A percentile compares a stretch with the other conserved stretches of the same genome.
These are phyloP conservation scores for Brassica napus DNA, from an alignment of 345 rosid genomes.

Conservation along the genomic window DNA sequence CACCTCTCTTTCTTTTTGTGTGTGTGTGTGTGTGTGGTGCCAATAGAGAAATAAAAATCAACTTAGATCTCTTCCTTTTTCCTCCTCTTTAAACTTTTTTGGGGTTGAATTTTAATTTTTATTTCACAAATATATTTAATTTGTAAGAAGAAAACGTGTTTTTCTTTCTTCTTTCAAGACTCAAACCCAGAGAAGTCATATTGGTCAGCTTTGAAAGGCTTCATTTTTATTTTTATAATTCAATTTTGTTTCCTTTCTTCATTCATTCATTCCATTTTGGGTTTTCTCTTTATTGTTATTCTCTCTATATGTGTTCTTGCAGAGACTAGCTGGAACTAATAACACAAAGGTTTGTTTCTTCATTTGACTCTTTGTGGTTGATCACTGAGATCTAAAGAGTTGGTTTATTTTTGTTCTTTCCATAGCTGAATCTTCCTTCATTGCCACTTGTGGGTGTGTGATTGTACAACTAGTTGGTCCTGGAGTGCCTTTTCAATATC, in stretches of 20 bases:
- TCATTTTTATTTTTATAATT: background rate
- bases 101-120: too few relatives aligned
- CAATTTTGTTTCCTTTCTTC: background rate
- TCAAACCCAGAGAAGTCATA: slow-evolving; percentile 27
- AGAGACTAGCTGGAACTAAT: slow-evolving; percentile 14
- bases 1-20: too few relatives aligned
- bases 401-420: background rate
- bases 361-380: background rate
- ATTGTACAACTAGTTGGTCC: slow-evolving; percentile 71
- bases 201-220: slow-evolving; percentile 41
- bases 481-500: slow-evolving; percentile 89
- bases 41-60: slow-evolving; percentile 4
- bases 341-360: slow-evolving; percentile 16
- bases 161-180: background rate
- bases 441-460: slow-evolving; percentile 43
- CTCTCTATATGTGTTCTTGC: slow-evolving; percentile 10
- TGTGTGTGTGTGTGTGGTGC: too few relatives aligned
- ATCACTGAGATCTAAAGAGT: background rate
- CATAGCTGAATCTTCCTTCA: slow-evolving; percentile 26
- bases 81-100: background rate
- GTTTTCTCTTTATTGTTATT: background rate
- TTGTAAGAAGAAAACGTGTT: too few relatives aligned
- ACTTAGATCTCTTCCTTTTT: slow-evolving; percentile 40
- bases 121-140: too few relatives aligned
- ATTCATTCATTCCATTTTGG: slow-evolving; percentile 25